phyloP scores from a whole-genome alignment of 768 basidiomycete genomes.

The Leccinum longicurvipes region DNA sequence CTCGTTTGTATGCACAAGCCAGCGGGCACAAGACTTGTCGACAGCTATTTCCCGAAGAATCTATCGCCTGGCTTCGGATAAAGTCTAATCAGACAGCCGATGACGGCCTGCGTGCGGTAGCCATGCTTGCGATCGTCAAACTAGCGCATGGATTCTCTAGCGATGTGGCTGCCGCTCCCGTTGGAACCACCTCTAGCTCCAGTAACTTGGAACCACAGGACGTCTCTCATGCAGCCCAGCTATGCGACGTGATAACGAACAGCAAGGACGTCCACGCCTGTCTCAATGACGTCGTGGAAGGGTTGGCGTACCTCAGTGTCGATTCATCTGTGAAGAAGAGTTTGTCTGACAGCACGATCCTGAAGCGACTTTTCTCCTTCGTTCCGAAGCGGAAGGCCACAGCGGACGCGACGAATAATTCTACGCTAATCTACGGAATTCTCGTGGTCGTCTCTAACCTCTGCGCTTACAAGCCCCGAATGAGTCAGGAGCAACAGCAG shows the following conservation, averaged over 20 bases:
- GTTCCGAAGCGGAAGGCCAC: slow-evolving; percentile 47
- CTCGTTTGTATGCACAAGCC: slow-evolving; percentile 74
- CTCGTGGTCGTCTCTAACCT: slow-evolving; percentile 75
- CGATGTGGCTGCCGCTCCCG: slow-evolving; percentile 35
- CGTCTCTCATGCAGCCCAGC: slow-evolving; percentile 45
- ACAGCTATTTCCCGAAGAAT: slow-evolving; percentile 52
- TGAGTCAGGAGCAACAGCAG: slow-evolving; percentile 81
- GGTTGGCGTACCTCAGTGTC: slow-evolving; percentile 76
- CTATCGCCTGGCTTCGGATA: slow-evolving; percentile 63
- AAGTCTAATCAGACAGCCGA: slow-evolving; percentile 49
- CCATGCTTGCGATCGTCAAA: slow-evolving; percentile 78
- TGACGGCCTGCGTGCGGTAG: slow-evolving; percentile 50
- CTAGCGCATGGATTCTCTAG: slow-evolving; percentile 54
- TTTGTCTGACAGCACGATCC: slow-evolving; percentile 56
- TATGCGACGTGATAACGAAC: slow-evolving; percentile 55
- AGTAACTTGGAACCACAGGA: slow-evolving; percentile 29
- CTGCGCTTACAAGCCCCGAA: slow-evolving; percentile 61
- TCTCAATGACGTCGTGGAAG: slow-evolving; percentile 71
- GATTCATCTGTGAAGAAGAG: slow-evolving; percentile 60
- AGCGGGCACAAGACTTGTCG: slow-evolving; percentile 73
- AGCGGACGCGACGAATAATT: slow-evolving; percentile 32
- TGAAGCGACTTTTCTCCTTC: slow-evolving; percentile 54
- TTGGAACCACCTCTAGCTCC: slow-evolving; percentile 9
- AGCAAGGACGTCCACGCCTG: slow-evolving; percentile 38
- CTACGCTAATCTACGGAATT: slow-evolving; percentile 72